These are phyloP conservation scores for Mucor piriformis DNA, from an alignment of 371 early-diverging fungal genomes.

Conservation along the genomic window DNA sequence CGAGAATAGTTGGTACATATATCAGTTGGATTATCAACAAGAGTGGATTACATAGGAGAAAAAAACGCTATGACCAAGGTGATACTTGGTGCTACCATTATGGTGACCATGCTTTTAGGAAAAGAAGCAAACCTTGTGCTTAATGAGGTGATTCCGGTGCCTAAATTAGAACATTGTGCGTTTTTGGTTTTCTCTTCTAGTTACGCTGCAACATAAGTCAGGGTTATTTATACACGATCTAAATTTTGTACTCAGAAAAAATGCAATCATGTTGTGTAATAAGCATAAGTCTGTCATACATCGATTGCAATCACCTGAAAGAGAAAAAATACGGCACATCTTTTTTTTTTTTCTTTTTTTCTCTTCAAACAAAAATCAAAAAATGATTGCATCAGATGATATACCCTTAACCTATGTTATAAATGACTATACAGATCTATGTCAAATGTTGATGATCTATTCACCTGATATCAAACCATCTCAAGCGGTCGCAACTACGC, in stretches of 20 bases:
- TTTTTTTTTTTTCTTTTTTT: background rate
- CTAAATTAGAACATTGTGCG: constrained; percentile 94
- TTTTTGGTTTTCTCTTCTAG: constrained; percentile 17
- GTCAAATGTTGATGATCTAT: constrained; percentile 6
- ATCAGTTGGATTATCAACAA: no score
- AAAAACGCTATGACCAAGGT: constrained; percentile 99
- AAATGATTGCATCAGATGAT: background rate
- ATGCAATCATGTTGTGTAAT: background rate
- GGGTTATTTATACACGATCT: no score
- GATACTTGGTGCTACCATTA: constrained; percentile 99
- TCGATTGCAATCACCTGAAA: no score
- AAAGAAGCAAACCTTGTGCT: constrained; percentile 99
- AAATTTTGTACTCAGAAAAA: no score
- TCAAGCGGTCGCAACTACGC: background rate
- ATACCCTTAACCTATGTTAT: constrained; percentile 1
- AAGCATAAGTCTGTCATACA: background rate
- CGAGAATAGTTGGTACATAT: no score
- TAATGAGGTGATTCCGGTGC: constrained; percentile 99
- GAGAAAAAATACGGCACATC: background rate
- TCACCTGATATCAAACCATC: constrained; percentile 1
- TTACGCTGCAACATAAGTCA: no score
- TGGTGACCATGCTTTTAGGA: constrained; percentile 98
- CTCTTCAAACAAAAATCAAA: background rate
- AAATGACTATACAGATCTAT: constrained; percentile 10
- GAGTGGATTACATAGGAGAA: no score